These are phyloP conservation scores for Pythium pyrilobum DNA, from an alignment of 352 stramenopile species.

Conservation along the genomic window DNA sequence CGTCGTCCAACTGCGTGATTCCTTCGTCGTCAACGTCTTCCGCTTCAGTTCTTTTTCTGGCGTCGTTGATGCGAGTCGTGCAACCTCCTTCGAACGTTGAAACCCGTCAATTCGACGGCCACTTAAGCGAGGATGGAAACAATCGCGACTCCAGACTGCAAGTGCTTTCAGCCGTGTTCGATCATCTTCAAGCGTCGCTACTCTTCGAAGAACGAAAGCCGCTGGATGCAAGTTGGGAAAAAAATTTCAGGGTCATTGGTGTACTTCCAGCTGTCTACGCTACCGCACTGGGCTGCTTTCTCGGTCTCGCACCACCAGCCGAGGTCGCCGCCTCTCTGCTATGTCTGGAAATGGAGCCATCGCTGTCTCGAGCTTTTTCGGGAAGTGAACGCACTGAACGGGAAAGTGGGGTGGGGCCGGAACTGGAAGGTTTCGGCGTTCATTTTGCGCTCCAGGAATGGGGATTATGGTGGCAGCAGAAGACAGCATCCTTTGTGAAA, in stretches of 20 bases:
- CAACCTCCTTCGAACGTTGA: slow-evolving; percentile 10
- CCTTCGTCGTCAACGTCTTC: background rate
- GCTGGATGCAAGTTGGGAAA: slow-evolving; percentile 10
- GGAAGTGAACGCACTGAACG: background rate
- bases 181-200: slow-evolving; percentile 11
- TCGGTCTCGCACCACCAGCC: slow-evolving; percentile 1
- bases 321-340: background rate
- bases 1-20: background rate
- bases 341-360: slow-evolving; percentile 1
- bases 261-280: slow-evolving; percentile 1
- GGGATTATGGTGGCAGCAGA: slow-evolving; percentile 8
- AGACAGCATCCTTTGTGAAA: background rate
- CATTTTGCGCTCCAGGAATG: slow-evolving; percentile 23
- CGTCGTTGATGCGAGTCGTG: slow-evolving; percentile 5
- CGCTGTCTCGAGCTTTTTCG: slow-evolving; percentile 4
- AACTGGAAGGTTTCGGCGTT: slow-evolving; percentile 22
- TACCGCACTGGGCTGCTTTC: slow-evolving; percentile 4
- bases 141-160: too few relatives aligned
- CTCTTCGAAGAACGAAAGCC: slow-evolving; percentile 8
- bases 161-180: slow-evolving; percentile 3
- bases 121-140: too few relatives aligned
- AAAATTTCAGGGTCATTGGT: background rate
- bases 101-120: too few relatives aligned
- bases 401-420: background rate
- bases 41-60: slow-evolving; percentile 10